Conservation (phyloP, 768 basidiomycete species). For the Botryobasidium botryosum region DNA sequence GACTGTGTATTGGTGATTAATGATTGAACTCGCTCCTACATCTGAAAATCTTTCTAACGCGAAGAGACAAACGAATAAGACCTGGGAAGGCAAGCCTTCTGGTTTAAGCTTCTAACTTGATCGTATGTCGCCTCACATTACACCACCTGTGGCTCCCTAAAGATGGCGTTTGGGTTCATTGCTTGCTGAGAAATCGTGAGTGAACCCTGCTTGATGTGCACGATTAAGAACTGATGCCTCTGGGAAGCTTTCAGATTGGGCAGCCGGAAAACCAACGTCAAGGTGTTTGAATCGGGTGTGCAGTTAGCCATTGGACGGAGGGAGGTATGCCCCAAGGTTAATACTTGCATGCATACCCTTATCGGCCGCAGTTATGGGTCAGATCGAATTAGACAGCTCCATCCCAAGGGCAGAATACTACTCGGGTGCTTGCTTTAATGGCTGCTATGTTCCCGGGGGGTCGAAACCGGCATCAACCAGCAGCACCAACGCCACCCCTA, state of each 20-base stretch:
- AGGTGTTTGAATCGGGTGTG: too few species aligned
- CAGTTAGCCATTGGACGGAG: too few species aligned
- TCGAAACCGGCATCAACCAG: too few species aligned
- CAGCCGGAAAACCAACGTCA: too few species aligned
- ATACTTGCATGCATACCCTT: too few species aligned
- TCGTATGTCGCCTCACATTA: background rate
- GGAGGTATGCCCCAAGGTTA: too few species aligned
- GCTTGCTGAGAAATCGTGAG: constrained; percentile 45
- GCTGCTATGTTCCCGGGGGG: too few species aligned
- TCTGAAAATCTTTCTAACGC: background rate
- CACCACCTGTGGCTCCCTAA: background rate
- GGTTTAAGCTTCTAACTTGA: background rate
- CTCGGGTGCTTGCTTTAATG: too few species aligned
- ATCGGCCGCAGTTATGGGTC: too few species aligned
- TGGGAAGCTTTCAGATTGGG: background rate
- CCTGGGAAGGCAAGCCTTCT: constrained; percentile 73
- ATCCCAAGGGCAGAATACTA: too few species aligned
- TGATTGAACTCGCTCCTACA: constrained; percentile 16
- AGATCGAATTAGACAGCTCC: too few species aligned
- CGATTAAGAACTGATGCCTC: background rate
- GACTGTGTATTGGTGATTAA: constrained; percentile 81
- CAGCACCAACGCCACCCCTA: too few species aligned
- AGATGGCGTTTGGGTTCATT: constrained; percentile 13
- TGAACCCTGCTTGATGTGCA: background rate
- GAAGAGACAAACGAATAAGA: constrained; percentile 49